Percentiles rank a stretch among this genome's conserved stretches.
phyloP scores from a whole-genome alignment of 2,329 filamentous ascomycete species.

The Xylaria sp. region DNA sequence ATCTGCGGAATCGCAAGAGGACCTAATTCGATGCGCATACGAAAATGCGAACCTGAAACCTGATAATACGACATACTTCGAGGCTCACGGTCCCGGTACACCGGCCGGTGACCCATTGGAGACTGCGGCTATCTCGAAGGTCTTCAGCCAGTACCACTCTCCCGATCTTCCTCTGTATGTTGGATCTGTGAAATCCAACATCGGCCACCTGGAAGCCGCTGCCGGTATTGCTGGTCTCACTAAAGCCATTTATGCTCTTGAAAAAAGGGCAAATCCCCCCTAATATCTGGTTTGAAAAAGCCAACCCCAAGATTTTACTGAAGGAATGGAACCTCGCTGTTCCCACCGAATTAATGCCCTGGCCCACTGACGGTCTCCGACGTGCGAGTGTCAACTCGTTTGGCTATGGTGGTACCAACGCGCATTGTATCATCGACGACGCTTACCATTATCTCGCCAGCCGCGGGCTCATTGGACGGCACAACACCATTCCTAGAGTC shows the following conservation, averaged over 20 bases:
- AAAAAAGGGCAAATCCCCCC: constrained; percentile 29
- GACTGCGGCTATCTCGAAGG: constrained; percentile 33
- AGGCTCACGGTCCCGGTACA: constrained; percentile 38
- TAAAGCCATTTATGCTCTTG: constrained; percentile 26
- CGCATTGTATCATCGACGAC: constrained; percentile 33
- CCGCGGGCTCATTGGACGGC: constrained; percentile 23
- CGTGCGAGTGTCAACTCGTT: constrained; percentile 35
- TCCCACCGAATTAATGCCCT: constrained; percentile 26
- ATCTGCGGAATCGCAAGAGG: constrained; percentile 33
- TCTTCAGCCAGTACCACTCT: constrained; percentile 27
- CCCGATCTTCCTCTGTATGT: constrained; percentile 22
- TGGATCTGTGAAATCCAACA: constrained; percentile 30
- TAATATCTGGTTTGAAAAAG: constrained; percentile 28
- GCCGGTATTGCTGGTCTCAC: constrained; percentile 30
- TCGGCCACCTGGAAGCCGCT: constrained; percentile 28
- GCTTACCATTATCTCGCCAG: constrained; percentile 27
- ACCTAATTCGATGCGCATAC: constrained; percentile 35
- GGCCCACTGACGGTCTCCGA: constrained; percentile 27
- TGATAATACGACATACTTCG: constrained; percentile 33
- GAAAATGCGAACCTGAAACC: constrained; percentile 27
- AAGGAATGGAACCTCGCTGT: constrained; percentile 29
- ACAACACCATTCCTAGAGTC: constrained; percentile 22
- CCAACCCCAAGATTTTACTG: constrained; percentile 28
- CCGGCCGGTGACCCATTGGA: constrained; percentile 39
- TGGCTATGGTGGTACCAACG: constrained; percentile 36